Base-by-base conservation (phyloP, 2,329 filamentous ascomycete species). In the Didymella keratinophila region DNA sequence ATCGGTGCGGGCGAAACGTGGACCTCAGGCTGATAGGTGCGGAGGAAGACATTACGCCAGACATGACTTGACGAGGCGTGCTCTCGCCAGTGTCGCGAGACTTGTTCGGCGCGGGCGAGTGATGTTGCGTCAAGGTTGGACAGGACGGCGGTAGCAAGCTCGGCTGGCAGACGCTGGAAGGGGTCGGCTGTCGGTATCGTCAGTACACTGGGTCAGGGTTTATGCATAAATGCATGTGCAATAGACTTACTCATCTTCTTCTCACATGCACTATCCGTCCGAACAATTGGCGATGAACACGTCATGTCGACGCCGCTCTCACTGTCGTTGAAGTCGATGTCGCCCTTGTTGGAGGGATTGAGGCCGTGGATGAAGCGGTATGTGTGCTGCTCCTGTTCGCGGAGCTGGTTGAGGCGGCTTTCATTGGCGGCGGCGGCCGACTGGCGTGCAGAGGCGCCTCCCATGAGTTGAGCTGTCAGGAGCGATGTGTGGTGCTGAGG, bases 11-110 rank as follows among this genome's bases (percentile, higher is more conserved):
- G 80, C 16, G 77, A 74, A 28, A 81, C 79, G 58, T 79, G 76
- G 20, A 79, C 76, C 44, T 79, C 76, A 30, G 79, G 71, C 70
- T 80, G 71, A 67, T 86, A 87, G 60, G 82, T 81, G 52, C 79
- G 78, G 37, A 85, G 79, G 72, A 89, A 89, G n/a, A 86, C 82
- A 39, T 80, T 78, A 53, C 83, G 83, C 87, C 87, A 89, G 43
- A 89, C 84, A 63, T 86, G 82, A 23, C 79, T 79, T 23, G 85
- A 86, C 16, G 79, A 79, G 28, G 85, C 85, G 58, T 84, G 78
- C 20, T 79, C 76, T 60, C 81, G 74, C 87, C 87, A 90, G 49
- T 76, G 71, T 43, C 73, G 79, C n/a, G 82, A 87, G 20, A 89
- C 86, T 16, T 79, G 73, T 67, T 87, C 84, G 28, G 82, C 81